Evolutionary conservation across 139 green algal species (phyloP).

Genomic region (Desmodesmus armatus): DNA sequence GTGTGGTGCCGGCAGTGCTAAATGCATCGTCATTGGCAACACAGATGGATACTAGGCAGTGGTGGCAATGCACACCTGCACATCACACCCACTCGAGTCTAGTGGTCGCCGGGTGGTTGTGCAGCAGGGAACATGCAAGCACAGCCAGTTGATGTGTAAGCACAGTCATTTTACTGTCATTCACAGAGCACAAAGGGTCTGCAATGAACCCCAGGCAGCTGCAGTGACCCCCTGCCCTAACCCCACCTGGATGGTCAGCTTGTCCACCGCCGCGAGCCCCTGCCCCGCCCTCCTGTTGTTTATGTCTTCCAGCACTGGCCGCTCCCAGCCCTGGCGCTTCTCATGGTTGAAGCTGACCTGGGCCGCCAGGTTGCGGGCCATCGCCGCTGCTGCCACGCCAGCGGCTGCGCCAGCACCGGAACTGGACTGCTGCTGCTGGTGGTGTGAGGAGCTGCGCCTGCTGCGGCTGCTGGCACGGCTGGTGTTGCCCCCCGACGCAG

Average conservation of each 20-base stretch:
- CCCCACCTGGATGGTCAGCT: constrained; percentile 68
- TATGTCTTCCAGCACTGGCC: constrained; percentile 62
- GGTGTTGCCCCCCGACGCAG: background rate
- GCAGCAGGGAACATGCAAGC: no score
- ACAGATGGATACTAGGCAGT: no score
- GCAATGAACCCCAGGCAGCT: no score
- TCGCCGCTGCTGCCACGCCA: background rate
- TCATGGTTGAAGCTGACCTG: constrained; percentile 19
- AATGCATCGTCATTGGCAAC: no score
- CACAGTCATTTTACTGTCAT: no score
- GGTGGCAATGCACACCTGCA: no score
- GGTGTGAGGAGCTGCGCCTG: background rate
- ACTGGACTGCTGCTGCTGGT: background rate
- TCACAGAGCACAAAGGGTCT: no score
- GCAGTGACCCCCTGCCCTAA: background rate
- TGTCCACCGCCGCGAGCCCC: constrained; percentile 45
- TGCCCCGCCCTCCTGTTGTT: constrained; percentile 49
- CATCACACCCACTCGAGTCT: no score
- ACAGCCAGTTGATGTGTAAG: no score
- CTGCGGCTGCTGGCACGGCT: background rate
- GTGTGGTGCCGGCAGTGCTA: no score
- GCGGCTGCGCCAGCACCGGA: background rate
- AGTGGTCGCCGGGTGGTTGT: no score
- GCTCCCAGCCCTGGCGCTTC: constrained; percentile 50
- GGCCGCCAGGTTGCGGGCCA: background rate